Percentiles rank a stretch among this genome's conserved stretches.
phyloP scores from a whole-genome alignment of 352 stramenopile genomes.

The Phytophthora palmivora region DNA sequence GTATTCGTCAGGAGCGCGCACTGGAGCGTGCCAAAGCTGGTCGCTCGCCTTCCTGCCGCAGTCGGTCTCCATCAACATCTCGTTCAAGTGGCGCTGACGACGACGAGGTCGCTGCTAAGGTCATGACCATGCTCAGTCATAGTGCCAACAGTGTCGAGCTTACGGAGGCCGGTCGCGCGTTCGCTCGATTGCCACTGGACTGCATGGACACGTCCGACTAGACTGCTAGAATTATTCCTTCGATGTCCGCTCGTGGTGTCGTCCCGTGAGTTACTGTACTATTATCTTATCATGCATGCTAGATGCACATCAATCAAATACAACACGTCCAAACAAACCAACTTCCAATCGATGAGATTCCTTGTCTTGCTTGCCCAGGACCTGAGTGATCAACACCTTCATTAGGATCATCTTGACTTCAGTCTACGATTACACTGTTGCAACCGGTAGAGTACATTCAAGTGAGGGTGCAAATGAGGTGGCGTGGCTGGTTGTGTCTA shows the following conservation, averaged over 20 bases:
- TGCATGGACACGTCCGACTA: conserved; percentile 38
- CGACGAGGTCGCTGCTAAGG: conserved; percentile 35
- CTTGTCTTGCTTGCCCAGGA: too few relatives aligned
- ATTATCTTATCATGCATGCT: conserved; percentile 26
- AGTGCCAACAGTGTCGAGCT: conserved; percentile 18
- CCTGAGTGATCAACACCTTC: too few relatives aligned
- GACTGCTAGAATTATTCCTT: conserved; percentile 15
- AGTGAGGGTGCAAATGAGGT: conserved; percentile 35
- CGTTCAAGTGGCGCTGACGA: conserved; percentile 16
- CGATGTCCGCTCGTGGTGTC: conserved; percentile 1
- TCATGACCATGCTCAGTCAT: conserved; percentile 34
- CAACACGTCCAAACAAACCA: conserved; percentile 8
- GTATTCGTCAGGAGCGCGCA: conserved; percentile 44
- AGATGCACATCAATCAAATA: conserved; percentile 31
- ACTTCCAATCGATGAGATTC: too few relatives aligned
- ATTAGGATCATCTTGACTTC: too few relatives aligned
- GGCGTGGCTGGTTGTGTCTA: conserved; percentile 20
- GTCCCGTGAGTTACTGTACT: conserved; percentile 28
- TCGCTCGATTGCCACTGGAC: conserved; percentile 43
- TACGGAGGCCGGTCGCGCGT: conserved; percentile 45
- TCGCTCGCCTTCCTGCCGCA: conserved; percentile 25
- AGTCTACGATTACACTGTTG: too few relatives aligned
- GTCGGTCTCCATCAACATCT: conserved; percentile 24
- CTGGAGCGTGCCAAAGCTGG: conserved; percentile 41
- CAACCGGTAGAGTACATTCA: conserved; percentile 1